Percentiles rank a stretch among this genome's conserved stretches.
These are phyloP conservation scores for Sporothrix curviconia DNA, from an alignment of 2,329 filamentous ascomycete species.

Conservation along the genomic window DNA sequence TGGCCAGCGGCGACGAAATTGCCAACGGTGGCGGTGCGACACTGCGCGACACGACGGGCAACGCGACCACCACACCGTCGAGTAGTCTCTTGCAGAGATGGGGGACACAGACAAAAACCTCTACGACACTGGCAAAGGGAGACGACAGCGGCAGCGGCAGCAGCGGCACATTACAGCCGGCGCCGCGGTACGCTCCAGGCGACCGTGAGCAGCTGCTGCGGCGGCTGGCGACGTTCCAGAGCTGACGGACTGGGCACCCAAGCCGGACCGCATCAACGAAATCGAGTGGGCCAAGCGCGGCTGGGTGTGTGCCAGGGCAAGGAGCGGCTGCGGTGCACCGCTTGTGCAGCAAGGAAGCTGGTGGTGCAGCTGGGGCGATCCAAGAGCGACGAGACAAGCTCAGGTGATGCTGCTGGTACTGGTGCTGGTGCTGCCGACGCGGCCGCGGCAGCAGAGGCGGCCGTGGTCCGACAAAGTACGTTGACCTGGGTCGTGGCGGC, in stretches of 20 bases:
- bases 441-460: conserved; percentile 53
- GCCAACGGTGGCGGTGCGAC: conserved; percentile 27
- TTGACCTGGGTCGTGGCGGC: conserved; percentile 63
- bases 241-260: conserved; percentile 88
- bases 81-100: conserved; percentile 38
- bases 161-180: conserved; percentile 22
- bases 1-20: conserved; percentile 49
- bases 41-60: conserved; percentile 20
- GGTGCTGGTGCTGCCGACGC: conserved; percentile 33
- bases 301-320: conserved; percentile 79
- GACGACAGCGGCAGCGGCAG: too few relatives aligned
- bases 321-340: conserved; percentile 77
- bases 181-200: conserved; percentile 74
- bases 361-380: conserved; percentile 69
- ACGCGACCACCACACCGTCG: conserved; percentile 30
- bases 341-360: conserved; percentile 78
- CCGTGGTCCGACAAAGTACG: conserved; percentile 71
- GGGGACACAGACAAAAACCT: conserved; percentile 21
- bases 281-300: conserved; percentile 91
- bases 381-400: conserved; percentile 31
- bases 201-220: conserved; percentile 77
- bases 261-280: conserved; percentile 78
- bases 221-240: conserved; percentile 80
- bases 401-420: too few relatives aligned
- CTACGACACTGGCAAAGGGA: too few relatives aligned